A percentile compares a stretch with the other conserved stretches of the same genome.
These are phyloP conservation scores for Diaporthe australafricana DNA, from an alignment of 2,329 filamentous ascomycete genomes.

Conservation along the genomic window DNA sequence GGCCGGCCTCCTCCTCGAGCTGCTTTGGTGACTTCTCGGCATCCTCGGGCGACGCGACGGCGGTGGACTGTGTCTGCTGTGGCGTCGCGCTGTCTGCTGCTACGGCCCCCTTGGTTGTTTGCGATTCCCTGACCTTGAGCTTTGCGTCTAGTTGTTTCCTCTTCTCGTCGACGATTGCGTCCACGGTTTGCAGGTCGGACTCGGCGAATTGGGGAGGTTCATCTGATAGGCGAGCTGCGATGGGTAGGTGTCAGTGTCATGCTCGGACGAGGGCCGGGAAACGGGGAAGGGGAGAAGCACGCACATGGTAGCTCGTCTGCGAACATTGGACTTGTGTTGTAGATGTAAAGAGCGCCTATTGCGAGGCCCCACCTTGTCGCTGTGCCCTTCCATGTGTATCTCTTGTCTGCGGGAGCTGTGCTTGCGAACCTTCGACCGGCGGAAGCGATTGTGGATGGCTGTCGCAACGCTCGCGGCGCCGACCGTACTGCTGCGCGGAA, in stretches of 20 bases:
- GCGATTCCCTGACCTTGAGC: conserved; percentile 32
- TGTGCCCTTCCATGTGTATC: conserved; percentile 85
- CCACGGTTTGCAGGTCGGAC: conserved; percentile 71
- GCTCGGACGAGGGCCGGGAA: conserved; percentile 25
- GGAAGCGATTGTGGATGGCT: conserved; percentile 52
- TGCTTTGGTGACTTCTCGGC: conserved; percentile 55
- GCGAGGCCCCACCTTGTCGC: conserved; percentile 81
- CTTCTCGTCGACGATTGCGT: conserved; percentile 75
- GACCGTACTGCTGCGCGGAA: conserved; percentile 64
- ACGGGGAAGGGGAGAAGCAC: conserved; percentile 46
- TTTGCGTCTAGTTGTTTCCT: conserved; percentile 58
- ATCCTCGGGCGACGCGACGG: conserved; percentile 27
- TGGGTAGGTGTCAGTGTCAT: conserved; percentile 18
- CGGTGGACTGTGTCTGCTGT: conserved; percentile 44
- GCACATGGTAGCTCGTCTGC: conserved; percentile 83
- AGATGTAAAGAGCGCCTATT: conserved; percentile 85
- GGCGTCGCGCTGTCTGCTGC: conserved; percentile 40
- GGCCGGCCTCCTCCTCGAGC: conserved; percentile 83
- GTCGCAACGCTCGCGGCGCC: conserved; percentile 58
- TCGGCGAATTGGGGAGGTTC: conserved; percentile 66
- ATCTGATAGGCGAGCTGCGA: conserved; percentile 48
- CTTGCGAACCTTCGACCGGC: conserved; percentile 64
- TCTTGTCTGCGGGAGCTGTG: conserved; percentile 70
- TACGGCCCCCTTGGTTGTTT: conserved; percentile 44
- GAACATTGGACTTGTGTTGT: conserved; percentile 90